These are phyloP conservation scores for Irpex sp. DNA, from an alignment of 1,284 basidiomycete species.

Conservation along the genomic window DNA sequence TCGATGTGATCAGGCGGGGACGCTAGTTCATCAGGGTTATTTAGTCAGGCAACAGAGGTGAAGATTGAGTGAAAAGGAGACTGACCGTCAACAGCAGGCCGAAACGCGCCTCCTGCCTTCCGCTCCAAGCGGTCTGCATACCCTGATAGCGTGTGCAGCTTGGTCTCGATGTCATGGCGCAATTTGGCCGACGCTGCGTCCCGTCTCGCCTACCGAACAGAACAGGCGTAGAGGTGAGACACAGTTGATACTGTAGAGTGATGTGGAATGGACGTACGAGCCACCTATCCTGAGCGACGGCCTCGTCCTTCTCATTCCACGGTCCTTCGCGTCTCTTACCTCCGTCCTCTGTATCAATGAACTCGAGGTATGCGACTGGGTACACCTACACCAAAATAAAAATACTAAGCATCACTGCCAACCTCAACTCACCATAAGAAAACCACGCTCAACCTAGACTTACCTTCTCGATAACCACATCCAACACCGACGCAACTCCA, in stretches of 20 bases:
- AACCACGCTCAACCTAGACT: conserved; percentile 19
- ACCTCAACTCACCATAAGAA: too few relatives aligned
- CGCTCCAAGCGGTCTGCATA: conserved; percentile 58
- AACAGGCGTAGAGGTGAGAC: too few relatives aligned
- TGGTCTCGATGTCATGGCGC: conserved; percentile 51
- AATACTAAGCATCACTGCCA: not conserved
- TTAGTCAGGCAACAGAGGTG: too few relatives aligned
- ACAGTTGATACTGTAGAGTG: not conserved
- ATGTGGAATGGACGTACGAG: conserved; percentile 42
- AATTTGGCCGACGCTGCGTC: conserved; percentile 53
- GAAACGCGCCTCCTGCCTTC: conserved; percentile 41
- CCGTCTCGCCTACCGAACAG: conserved; percentile 40
- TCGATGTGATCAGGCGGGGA: conserved; percentile 58
- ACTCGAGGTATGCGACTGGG: conserved; percentile 65
- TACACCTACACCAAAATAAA: conserved; percentile 38
- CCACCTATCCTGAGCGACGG: conserved; percentile 60
- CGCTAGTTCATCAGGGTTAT: conserved; percentile 29
- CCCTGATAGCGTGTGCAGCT: conserved; percentile 40
- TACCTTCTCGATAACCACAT: conserved; percentile 69
- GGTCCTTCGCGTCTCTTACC: conserved; percentile 54
- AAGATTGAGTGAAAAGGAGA: not conserved
- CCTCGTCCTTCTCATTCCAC: conserved; percentile 71
- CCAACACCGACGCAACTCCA: conserved; percentile 74
- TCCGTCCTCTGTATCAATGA: conserved; percentile 49
- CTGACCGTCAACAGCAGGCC: conserved; percentile 43